phyloP scores from a whole-genome alignment of 2,329 filamentous ascomycete species.

The Fusarium cicatricum region DNA sequence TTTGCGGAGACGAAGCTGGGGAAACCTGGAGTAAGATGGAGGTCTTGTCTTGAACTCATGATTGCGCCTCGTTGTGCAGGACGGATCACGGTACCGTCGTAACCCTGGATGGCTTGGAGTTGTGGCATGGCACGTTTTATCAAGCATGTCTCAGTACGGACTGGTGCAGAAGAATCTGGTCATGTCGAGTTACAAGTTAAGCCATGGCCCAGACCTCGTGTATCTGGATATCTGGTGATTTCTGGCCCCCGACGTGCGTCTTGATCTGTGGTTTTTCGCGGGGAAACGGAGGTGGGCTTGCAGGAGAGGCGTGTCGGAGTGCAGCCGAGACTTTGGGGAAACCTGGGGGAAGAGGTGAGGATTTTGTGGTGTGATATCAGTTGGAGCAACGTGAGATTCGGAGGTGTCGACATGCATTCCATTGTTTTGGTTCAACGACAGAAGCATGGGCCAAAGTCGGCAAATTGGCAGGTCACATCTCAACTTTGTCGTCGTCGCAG shows the following conservation, averaged over 20 bases:
- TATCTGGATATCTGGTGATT: not conserved
- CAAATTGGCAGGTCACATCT: no score
- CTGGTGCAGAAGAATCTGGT: not conserved
- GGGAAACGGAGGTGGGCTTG: slow-evolving; percentile 23
- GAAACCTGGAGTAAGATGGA: slow-evolving; percentile 16
- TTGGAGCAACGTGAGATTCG: not conserved
- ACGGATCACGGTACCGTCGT: slow-evolving; percentile 5
- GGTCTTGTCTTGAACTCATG: slow-evolving; percentile 5
- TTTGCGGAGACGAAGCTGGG: slow-evolving; percentile 21
- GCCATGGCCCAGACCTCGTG: slow-evolving; percentile 12
- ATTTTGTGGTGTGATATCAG: not conserved
- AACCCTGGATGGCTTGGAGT: not conserved
- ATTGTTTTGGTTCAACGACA: no score
- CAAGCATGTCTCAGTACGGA: slow-evolving; percentile 7
- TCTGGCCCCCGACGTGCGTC: slow-evolving; percentile 1
- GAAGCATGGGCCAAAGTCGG: slow-evolving; percentile 16
- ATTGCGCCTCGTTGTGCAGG: not conserved
- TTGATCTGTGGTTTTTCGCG: no score
- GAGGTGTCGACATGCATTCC: no score
- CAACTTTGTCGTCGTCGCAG: no score
- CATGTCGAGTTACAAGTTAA: not conserved
- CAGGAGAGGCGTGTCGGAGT: slow-evolving; percentile 10
- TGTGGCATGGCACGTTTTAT: slow-evolving; percentile 1
- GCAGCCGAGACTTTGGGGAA: slow-evolving; percentile 17
- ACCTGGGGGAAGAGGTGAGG: slow-evolving; percentile 7